phyloP scores from a whole-genome alignment of 225 moss, liverwort and hornwort species.

The Polytrichum commune region DNA sequence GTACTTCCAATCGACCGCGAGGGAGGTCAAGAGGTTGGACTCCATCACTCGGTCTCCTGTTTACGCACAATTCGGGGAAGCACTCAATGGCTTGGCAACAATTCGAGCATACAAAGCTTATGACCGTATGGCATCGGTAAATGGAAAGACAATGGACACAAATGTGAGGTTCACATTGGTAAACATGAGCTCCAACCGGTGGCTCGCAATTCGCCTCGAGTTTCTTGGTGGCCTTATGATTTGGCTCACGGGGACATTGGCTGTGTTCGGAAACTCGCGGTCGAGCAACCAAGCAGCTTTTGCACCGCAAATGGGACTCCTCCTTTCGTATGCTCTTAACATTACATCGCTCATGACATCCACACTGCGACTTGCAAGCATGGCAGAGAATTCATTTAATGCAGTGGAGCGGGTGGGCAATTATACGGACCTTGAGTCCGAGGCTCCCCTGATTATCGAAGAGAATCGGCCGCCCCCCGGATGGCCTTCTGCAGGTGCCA shows the following conservation, averaged over 20 bases:
- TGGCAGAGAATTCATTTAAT: conserved; percentile 78
- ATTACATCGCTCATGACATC: conserved; percentile 71
- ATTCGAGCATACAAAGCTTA: conserved; percentile 79
- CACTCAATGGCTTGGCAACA: conserved; percentile 69
- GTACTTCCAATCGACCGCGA: conserved; percentile 71
- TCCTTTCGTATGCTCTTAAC: conserved; percentile 67
- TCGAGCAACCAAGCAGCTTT: conserved; percentile 53
- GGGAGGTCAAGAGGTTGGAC: conserved; percentile 78
- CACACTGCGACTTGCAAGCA: conserved; percentile 61
- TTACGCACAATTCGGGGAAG: conserved; percentile 79
- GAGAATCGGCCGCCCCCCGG: conserved; percentile 55
- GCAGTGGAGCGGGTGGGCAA: conserved; percentile 76
- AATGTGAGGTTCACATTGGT: conserved; percentile 64
- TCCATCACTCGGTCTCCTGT: conserved; percentile 76
- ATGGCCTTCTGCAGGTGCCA: conserved; percentile 70
- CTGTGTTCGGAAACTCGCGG: conserved; percentile 67
- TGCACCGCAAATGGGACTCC: conserved; percentile 81
- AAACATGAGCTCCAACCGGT: conserved; percentile 77
- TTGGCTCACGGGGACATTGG: conserved; percentile 61
- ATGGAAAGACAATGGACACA: conserved; percentile 69
- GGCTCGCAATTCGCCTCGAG: conserved; percentile 71
- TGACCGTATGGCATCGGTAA: conserved; percentile 59
- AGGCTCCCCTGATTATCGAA: conserved; percentile 63
- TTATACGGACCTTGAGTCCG: conserved; percentile 51
- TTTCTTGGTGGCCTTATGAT: conserved; percentile 85